These are phyloP conservation scores for Sonneratia caseolaris DNA, from an alignment of 345 rosid genomes.

Conservation along the genomic window DNA sequence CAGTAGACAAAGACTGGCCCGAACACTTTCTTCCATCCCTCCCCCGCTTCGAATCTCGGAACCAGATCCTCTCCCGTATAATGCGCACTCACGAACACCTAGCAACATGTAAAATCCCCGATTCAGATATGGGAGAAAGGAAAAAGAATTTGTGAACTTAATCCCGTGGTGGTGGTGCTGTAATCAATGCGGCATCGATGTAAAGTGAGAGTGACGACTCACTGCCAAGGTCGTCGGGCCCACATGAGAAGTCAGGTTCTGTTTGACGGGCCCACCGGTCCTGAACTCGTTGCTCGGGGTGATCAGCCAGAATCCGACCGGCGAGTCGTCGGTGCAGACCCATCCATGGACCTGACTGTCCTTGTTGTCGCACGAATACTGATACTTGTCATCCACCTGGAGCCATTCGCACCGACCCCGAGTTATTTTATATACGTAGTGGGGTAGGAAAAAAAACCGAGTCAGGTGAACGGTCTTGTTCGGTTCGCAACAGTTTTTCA, in stretches of 20 bases:
- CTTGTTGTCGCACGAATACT: conserved; percentile 68
- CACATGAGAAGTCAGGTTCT: conserved; percentile 77
- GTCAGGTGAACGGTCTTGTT: no score
- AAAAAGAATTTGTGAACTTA: no score
- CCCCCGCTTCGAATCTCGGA: conserved; percentile 47
- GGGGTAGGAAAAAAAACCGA: no score
- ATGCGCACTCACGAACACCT: conserved; percentile 84
- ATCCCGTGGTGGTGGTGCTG: no score
- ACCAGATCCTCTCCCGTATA: conserved; percentile 73
- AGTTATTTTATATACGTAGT: no score
- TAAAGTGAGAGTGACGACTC: conserved; percentile 7
- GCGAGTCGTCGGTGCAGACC: conserved; percentile 53
- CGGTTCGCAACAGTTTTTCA: no score
- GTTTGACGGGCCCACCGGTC: conserved; percentile 75
- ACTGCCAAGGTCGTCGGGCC: conserved; percentile 82
- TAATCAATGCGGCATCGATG: no score
- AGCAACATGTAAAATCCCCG: background rate
- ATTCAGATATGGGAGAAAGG: no score
- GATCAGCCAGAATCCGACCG: conserved; percentile 83
- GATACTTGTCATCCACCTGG: conserved; percentile 91
- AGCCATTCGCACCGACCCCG: no score
- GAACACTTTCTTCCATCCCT: conserved; percentile 81
- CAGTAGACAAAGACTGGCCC: conserved; percentile 59
- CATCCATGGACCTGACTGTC: conserved; percentile 76
- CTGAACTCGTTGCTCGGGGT: conserved; percentile 84